Evolutionary conservation across 192 early-diverging fungal species (phyloP), one percentile per base, ranked within the genome.

Genomic region (Backusella psychrophila): DNA sequence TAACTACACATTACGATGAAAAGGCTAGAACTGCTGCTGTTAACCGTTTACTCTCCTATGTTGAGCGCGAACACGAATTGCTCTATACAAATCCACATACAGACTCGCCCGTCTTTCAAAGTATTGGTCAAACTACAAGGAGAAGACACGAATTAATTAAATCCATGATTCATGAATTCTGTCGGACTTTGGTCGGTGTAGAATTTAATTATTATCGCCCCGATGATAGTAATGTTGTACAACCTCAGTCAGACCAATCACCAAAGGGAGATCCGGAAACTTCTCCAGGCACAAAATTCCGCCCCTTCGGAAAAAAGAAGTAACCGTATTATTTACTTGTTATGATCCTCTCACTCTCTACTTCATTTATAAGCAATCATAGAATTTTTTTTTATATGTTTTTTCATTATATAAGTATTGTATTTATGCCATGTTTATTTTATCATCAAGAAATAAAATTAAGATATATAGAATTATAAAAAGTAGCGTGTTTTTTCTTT

Each of bases 111-210:
- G 74, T 79, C 9, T 75, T 73, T 34, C 56, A 66, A 73, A 78
- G 69, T 14, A 44, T 72, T 23, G 63, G 53, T 35, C 69, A 77
- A 35, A 77, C 81, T 23, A 82, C 85, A 31, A 78, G 66, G 31
- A 73, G 82, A 46, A 77, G 87, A 14, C 74, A 87, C 71, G 79
- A 85, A 66, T 70, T 88, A 19, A 72, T 88, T 34, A 76, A 81
- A 71, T 80, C 84, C 42, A 88, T 87, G 87, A 79, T 87, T 63
- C 80, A 84, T 59, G 86, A 88, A 69, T 88, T 83, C 69, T 80
- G 86, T 66, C 82, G 77, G 31, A 86, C 84, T 21, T 77, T 88
- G 29, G 78, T 88, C 44, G 80, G 74, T 49, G 80, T 88, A 8
- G 87, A 88, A 34, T 82, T 88, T 49, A 80, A 73, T 34, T 82